Percentiles rank a stretch among this genome's conserved stretches.
These are phyloP conservation scores for Pseudocercospora vitis DNA, from an alignment of 2,329 filamentous ascomycete genomes.

Conservation along the genomic window DNA sequence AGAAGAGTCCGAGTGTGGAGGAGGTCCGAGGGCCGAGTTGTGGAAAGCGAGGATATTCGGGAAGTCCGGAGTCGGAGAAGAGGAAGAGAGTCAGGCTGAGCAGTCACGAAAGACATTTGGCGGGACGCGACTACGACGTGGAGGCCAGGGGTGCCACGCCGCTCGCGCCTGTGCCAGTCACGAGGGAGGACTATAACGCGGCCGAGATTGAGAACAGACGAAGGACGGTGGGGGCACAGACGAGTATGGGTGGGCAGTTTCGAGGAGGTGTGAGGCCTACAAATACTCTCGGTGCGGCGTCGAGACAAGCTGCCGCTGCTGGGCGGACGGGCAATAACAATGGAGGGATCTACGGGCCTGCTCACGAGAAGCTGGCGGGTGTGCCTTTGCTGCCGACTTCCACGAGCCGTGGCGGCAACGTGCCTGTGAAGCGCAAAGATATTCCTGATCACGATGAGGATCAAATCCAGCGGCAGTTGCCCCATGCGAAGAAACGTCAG, in stretches of 20 bases:
- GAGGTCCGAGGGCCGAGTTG: neutral
- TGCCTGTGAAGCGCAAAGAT: neutral
- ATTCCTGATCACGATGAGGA: neutral
- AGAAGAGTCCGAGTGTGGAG: neutral
- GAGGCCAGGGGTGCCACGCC: neutral
- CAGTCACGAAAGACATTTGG: neutral
- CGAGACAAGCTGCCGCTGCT: neutral
- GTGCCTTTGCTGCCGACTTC: neutral
- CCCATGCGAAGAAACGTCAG: neutral
- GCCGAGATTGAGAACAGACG: neutral
- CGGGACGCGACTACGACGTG: neutral
- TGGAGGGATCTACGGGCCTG: neutral
- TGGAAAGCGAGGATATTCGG: neutral
- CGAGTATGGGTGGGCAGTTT: neutral
- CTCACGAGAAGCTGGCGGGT: neutral
- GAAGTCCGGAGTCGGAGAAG: neutral
- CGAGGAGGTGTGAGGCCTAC: neutral
- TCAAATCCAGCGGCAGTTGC: neutral
- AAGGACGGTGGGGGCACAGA: neutral
- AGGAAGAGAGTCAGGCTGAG: neutral
- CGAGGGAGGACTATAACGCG: slow-evolving; percentile 2
- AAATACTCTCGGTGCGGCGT: neutral
- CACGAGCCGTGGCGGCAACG: neutral
- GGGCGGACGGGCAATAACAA: neutral
- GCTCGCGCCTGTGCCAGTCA: neutral